Conservation (phyloP, 495 filamentous ascomycete genomes). For the Penicillium odoratum region DNA sequence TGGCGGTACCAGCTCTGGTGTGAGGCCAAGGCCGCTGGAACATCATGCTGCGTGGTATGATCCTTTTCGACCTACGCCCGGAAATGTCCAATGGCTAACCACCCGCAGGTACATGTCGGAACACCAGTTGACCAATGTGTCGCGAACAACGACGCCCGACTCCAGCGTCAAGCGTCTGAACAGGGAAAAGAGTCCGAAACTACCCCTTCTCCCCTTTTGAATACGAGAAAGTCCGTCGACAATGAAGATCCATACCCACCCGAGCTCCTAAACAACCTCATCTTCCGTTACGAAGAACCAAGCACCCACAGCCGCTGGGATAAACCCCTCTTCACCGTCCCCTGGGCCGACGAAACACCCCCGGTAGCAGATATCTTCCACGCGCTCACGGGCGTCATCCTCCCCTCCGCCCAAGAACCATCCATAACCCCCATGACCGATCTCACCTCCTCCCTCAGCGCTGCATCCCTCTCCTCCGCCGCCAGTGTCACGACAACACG, state of each 20-base stretch:
- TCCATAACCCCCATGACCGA: conserved; percentile 27
- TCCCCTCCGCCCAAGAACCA: conserved; percentile 27
- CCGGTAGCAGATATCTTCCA: conserved; percentile 77
- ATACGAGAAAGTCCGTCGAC: conserved; percentile 3
- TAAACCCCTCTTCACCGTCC: conserved; percentile 86
- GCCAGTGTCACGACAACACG: conserved; percentile 33
- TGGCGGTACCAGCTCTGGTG: conserved; percentile 95
- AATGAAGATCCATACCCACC: conserved; percentile 59
- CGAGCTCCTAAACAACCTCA: conserved; percentile 83
- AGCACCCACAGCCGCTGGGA: conserved; percentile 96
- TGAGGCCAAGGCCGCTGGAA: conserved; percentile 84
- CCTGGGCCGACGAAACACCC: conserved; percentile 72
- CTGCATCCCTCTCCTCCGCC: conserved; percentile 29
- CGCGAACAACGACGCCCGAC: conserved; percentile 43
- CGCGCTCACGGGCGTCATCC: conserved; percentile 53
- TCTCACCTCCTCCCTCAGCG: conserved; percentile 29
- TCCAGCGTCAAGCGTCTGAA: conserved; percentile 22
- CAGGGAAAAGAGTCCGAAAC: neutral
- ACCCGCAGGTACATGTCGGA: conserved; percentile 70
- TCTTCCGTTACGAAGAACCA: conserved; percentile 95
- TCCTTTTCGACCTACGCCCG: neutral
- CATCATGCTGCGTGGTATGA: conserved; percentile 76
- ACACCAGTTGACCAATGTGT: conserved; percentile 67
- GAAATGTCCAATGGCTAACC: conserved; percentile 11
- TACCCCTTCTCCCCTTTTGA: neutral